These are phyloP conservation scores for Vicia villosa DNA, from an alignment of 306 rosid species.

Conservation along the genomic window DNA sequence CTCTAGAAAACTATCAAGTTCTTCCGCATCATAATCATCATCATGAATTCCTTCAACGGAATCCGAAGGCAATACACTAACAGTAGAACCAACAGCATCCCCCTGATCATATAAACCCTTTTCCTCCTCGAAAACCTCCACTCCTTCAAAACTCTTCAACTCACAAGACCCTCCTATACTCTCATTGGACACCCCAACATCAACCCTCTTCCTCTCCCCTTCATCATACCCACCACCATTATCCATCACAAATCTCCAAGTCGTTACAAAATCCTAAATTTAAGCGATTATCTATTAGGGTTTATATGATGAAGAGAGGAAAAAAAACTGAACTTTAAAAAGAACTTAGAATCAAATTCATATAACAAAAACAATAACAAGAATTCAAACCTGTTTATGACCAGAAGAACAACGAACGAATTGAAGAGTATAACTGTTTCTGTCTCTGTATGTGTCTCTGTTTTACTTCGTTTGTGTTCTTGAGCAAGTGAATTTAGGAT, in stretches of 20 bases:
- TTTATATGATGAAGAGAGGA: too few species aligned
- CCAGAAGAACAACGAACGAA: too few species aligned
- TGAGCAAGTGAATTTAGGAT: too few species aligned
- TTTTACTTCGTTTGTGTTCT: too few species aligned
- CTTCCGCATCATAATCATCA: constrained; percentile 29
- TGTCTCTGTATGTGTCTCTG: too few species aligned
- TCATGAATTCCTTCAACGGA: constrained; percentile 38
- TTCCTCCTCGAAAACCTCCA: constrained; percentile 70
- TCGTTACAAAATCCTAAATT: constrained; percentile 54
- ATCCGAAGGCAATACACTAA: constrained; percentile 28
- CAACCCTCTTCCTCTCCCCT: constrained; percentile 35
- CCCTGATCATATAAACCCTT: constrained; percentile 43
- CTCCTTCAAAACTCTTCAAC: constrained; percentile 47
- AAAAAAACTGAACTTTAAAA: too few species aligned
- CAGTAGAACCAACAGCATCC: constrained; percentile 21
- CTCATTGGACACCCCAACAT: constrained; percentile 20
- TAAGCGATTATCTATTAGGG: too few species aligned
- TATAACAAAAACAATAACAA: too few species aligned
- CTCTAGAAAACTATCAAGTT: constrained; percentile 54
- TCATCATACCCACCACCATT: constrained; percentile 30
- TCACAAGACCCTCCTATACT: constrained; percentile 42
- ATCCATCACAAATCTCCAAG: constrained; percentile 53
- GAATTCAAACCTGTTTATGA: too few species aligned
- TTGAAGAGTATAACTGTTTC: too few species aligned
- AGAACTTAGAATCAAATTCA: too few species aligned